Conservation (phyloP, 345 rosid genomes). For the Raphanus raphanistrum region DNA sequence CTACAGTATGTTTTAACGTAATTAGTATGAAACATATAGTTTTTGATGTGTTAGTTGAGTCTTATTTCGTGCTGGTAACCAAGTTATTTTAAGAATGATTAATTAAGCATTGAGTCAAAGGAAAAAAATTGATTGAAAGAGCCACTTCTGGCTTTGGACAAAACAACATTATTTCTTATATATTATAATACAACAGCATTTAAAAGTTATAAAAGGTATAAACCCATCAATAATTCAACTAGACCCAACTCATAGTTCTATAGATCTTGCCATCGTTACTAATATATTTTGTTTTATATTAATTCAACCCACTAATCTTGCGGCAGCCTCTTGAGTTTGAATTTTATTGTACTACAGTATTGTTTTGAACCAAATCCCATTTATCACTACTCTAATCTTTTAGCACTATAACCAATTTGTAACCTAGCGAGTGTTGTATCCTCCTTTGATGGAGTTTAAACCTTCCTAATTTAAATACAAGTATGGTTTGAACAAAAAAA, state of each 20-base stretch:
- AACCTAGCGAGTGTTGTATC: too few species aligned
- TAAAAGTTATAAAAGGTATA: neutral
- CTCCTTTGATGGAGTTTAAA: too few species aligned
- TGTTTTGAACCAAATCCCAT: slow-evolving; percentile 11
- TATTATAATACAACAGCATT: neutral
- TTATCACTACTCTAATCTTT: slow-evolving; percentile 10
- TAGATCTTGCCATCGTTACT: neutral
- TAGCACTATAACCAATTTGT: slow-evolving; percentile 1
- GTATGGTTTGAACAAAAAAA: too few species aligned
- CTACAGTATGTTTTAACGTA: neutral
- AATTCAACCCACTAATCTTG: slow-evolving; percentile 22
- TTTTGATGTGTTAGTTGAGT: slow-evolving; percentile 31
- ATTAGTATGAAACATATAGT: neutral
- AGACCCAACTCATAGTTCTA: slow-evolving; percentile 31
- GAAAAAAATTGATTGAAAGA: neutral
- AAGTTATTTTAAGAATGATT: slow-evolving; percentile 1
- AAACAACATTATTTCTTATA: neutral
- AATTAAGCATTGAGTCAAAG: neutral
- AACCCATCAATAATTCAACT: slow-evolving; percentile 17
- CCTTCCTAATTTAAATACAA: too few species aligned
- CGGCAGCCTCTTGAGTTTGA: slow-evolving; percentile 26
- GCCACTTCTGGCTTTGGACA: slow-evolving; percentile 8
- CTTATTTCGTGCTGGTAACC: slow-evolving; percentile 14
- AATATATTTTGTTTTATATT: neutral
- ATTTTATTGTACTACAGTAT: neutral